Base-by-base conservation (phyloP, 148 eudicot species). In the Chenopodium formosanum region DNA sequence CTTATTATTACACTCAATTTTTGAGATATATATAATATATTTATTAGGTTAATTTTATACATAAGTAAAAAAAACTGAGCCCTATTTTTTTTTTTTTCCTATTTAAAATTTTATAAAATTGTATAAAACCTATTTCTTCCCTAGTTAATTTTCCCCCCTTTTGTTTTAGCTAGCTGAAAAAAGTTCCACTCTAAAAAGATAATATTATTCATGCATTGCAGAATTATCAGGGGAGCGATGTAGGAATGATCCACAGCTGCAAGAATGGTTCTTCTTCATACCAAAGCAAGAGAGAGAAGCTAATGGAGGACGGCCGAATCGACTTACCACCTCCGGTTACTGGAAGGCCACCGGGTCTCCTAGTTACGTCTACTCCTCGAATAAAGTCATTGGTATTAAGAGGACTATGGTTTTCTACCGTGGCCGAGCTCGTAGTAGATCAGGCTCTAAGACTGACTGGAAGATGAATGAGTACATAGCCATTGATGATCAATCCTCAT, bases 331-430 rank as follows among this genome's bases (percentile, higher is more conserved):
- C 2, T n/a, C 78, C 5, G 94, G 97, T 4, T 92, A 91, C 68
- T 92, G 97, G 97, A 92, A 92, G 82, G 94, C 92, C 22, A 91
- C 91, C 6, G 97, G 97, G 1, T 91, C 92, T 19, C 92, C 89
- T 0, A 77, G 85, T 25, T 72, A 47, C 19, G 90, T 92, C 14
- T 88, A 85, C 79, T 91, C 94, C 19, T 83, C 87, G 2, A 85
- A 85, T 34, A 87, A 80, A 53, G 23, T 80, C 29, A 90, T 92
- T 4, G 97, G 97, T 2, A 64, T 78, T 40, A 92, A 90, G 88
- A 86, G 88, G 70, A 92, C 94, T n/a, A 91, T 92, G 94, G 97
- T 92, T 53, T 92, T 91, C 82, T 91, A 91, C 82, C 64, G 37
- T n/a, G 97, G 97, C 50, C 75, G 90, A 83, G 92, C 94, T 79